Evolutionary conservation across 2,329 filamentous ascomycete genomes (phyloP), one percentile per base, ranked within the genome.

Genomic region (Diaporthe sp.): DNA sequence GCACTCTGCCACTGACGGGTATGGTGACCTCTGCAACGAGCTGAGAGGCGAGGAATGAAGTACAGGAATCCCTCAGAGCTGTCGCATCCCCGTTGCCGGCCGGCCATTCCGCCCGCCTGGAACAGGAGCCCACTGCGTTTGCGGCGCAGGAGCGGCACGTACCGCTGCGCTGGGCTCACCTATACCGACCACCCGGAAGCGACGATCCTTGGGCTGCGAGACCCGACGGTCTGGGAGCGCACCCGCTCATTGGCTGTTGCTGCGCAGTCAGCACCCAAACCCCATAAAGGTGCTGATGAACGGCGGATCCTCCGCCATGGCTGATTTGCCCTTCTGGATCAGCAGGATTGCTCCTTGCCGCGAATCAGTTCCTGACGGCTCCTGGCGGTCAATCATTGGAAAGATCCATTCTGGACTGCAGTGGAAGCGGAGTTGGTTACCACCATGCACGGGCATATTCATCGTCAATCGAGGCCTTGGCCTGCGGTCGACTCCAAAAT

Each of bases 151-250:
- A 31, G 71, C 58, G 46, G 55, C 70, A 72, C 42, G 57, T 73
- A 73, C 71, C 71, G 46, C 71, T 37, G 19, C 13, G 34, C 37
- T 65, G 71, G 71, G 58, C 46, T 62, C 71, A 55, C 37, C 71
- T 34, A 60, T 71, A 46, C 71, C 71, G 71, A 60, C 71, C 46
- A 31, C 51, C 42, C 71, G 71, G 71, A 73, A 65, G 58, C 71
- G 71, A 73, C 58, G 37, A 65, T 73, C 71, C 71, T 73, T 73
- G 60, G 53, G 58, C 58, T 73, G 58, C 37, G 58, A 65, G 51
- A 73, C 71, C 71, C 71, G 71, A 73, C 25, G 37, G 46, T 55
- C n/a, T 73, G 71, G 70, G 71, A 34, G 65, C 25, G 46, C 55
- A 44, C 58, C 46, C 58, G 34, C 58, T 44, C 28, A 73, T 73